Conservation (phyloP, 2,329 filamentous ascomycete genomes). For the Mycosphaerelloides madeirae region DNA sequence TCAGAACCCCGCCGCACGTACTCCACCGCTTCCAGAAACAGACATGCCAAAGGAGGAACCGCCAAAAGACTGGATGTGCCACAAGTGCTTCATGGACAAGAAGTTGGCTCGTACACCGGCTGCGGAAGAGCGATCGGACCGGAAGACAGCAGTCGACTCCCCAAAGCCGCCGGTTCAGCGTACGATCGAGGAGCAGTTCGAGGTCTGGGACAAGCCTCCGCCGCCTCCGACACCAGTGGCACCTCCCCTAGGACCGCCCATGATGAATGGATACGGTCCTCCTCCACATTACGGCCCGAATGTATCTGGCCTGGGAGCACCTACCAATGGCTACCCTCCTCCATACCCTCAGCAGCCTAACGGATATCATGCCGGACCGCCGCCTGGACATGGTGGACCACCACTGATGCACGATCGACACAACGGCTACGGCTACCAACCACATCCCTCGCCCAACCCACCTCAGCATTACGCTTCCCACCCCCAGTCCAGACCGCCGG, state of each 20-base stretch:
- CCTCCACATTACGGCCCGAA: constrained; percentile 4
- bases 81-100: constrained; percentile 47
- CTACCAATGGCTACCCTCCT: constrained; percentile 23
- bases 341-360: constrained; percentile 24
- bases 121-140: constrained; percentile 25
- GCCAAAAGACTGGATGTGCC: constrained; percentile 38
- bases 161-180: constrained; percentile 9
- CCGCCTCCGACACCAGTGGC: constrained; percentile 11
- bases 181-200: constrained; percentile 23
- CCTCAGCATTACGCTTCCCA: constrained; percentile 1
- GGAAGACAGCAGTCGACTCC: constrained; percentile 15
- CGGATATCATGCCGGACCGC: constrained; percentile 18
- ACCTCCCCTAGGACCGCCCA: constrained; percentile 8
- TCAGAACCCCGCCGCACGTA: constrained; percentile 18
- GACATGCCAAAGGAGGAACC: constrained; percentile 4
- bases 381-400: constrained; percentile 5
- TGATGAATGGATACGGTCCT: constrained; percentile 14
- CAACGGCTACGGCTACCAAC: constrained; percentile 18
- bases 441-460: constrained; percentile 14
- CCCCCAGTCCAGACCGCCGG: constrained; percentile 13
- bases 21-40: constrained; percentile 9
- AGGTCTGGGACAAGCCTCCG: constrained; percentile 27
- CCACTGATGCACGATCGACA: constrained; percentile 24
- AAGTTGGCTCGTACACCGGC: constrained; percentile 35
- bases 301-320: constrained; percentile 6